phyloP scores from a whole-genome alignment of 2,329 filamentous ascomycete genomes.

The Neonectria faginata region DNA sequence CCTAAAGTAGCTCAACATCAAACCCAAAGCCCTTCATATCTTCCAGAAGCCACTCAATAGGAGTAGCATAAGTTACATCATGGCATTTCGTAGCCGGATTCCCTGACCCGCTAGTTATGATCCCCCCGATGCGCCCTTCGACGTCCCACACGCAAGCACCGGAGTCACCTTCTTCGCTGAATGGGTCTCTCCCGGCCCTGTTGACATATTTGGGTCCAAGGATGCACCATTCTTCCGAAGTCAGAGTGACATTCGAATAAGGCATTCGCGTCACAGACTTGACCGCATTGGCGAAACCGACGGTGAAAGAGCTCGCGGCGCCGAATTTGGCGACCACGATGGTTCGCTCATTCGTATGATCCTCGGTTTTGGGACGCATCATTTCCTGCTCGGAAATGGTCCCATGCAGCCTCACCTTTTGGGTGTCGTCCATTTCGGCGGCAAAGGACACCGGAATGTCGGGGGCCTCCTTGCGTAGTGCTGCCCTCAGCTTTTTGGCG shows the following conservation, averaged over 20 bases:
- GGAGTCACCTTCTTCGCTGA: slow-evolving; percentile 11
- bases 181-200: not conserved
- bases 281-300: slow-evolving; percentile 14
- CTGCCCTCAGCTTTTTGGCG: no score
- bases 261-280: slow-evolving; percentile 3
- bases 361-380: not conserved
- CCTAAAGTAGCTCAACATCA: slow-evolving; percentile 24
- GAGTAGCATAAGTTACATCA: slow-evolving; percentile 17
- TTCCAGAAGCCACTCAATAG: slow-evolving; percentile 26
- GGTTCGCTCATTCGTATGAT: not conserved
- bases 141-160: slow-evolving; percentile 15
- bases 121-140: slow-evolving; percentile 4
- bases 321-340: slow-evolving; percentile 14
- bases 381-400: slow-evolving; percentile 11
- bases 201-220: not conserved
- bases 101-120: not conserved
- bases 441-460: not conserved
- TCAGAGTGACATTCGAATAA: not conserved
- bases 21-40: slow-evolving; percentile 17
- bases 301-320: not conserved
- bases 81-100: rapidly evolving
- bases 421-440: no score
- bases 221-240: slow-evolving; percentile 27
- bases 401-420: not conserved
- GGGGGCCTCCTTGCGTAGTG: not conserved